These are phyloP conservation scores for Triticum turgidum DNA, from an alignment of 176 grass and related monocot genomes.

Conservation along the genomic window DNA sequence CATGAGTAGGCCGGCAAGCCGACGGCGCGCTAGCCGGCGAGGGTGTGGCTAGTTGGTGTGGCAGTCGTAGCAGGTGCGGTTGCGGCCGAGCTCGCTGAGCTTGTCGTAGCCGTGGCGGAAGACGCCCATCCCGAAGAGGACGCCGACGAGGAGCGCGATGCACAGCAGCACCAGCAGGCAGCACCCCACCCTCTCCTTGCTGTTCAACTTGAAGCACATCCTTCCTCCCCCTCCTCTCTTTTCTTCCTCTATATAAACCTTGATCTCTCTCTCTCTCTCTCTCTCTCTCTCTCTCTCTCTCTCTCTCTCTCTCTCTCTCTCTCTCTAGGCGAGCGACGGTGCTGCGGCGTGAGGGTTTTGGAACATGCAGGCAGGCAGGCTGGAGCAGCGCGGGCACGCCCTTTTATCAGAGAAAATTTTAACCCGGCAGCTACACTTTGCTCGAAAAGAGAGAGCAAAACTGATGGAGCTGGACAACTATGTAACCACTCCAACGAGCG, in stretches of 20 bases:
- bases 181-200: constrained; percentile 40
- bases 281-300: neutral
- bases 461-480: neutral
- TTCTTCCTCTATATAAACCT: neutral
- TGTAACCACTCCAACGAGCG: neutral
- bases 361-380: neutral
- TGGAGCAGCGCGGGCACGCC: neutral
- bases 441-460: neutral
- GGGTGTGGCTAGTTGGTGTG: neutral
- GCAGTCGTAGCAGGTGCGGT: constrained; percentile 63
- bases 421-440: neutral
- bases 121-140: constrained; percentile 64
- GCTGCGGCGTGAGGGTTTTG: neutral
- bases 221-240: neutral
- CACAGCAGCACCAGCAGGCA: constrained; percentile 34
- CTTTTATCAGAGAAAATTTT: constrained; percentile 3
- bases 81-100: constrained; percentile 32
- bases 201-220: constrained; percentile 38
- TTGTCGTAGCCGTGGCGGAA: constrained; percentile 49
- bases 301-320: neutral
- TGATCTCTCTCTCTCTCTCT: neutral
- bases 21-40: too few species aligned
- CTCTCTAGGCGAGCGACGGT: neutral
- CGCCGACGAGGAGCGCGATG: constrained; percentile 41
- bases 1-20: neutral